Conservation (phyloP, 2,329 filamentous ascomycete genomes). For the Epichloe glyceriae region DNA sequence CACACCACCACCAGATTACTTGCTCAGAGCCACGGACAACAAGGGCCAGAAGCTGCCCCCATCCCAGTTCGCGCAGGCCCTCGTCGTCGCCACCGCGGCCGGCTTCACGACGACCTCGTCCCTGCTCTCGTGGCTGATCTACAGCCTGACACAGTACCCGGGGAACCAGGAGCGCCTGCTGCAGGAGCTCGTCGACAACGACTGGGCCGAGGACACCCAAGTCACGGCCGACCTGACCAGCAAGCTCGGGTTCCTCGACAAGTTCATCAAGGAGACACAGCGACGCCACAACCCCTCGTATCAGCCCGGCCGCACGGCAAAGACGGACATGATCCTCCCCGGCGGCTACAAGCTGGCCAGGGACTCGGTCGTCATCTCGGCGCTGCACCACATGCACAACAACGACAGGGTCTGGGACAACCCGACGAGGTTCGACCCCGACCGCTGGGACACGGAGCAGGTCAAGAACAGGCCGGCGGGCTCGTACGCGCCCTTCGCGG, state of each 20-base stretch:
- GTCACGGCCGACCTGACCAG: conserved; percentile 26
- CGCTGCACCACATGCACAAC: conserved; percentile 37
- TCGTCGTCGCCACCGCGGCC: conserved; percentile 41
- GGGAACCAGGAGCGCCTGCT: conserved; percentile 44
- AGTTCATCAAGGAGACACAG: conserved; percentile 48
- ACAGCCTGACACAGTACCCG: conserved; percentile 37
- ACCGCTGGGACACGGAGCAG: conserved; percentile 41
- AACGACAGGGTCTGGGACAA: conserved; percentile 45
- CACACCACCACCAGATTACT: conserved; percentile 30
- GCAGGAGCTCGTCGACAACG: conserved; percentile 42
- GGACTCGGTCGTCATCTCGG: conserved; percentile 39
- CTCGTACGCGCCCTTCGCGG: conserved; percentile 45
- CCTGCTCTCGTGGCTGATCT: conserved; percentile 45
- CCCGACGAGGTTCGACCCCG: conserved; percentile 43
- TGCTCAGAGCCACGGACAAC: conserved; percentile 37
- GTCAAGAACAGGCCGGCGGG: conserved; percentile 34
- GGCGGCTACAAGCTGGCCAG: conserved; percentile 44
- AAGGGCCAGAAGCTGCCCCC: conserved; percentile 40
- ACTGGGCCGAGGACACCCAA: conserved; percentile 27
- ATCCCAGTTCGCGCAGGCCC: conserved; percentile 13
- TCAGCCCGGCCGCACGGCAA: conserved; percentile 45
- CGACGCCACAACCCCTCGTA: conserved; percentile 47
- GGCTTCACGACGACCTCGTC: conserved; percentile 49
- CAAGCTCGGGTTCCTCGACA: conserved; percentile 38
- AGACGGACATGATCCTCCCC: conserved; percentile 41